Conservation (phyloP, 2,329 filamentous ascomycete species). For the Conoideocrella luteorostrata region DNA sequence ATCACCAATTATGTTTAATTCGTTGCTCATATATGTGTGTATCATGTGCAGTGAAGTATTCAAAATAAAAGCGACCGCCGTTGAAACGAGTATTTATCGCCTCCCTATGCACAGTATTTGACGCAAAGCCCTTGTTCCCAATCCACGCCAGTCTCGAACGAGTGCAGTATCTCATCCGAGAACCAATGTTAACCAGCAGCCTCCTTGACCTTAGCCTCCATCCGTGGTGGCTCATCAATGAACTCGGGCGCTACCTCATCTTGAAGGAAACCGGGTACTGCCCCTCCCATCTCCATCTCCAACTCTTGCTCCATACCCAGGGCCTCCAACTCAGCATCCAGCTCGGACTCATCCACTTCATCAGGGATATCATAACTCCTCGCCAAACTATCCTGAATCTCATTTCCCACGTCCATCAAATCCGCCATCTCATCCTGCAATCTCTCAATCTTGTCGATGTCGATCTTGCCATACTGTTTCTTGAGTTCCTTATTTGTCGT, state of each 20-base stretch:
- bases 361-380: conserved; percentile 92
- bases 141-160: too few species aligned
- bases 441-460: conserved; percentile 94
- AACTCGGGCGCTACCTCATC: conserved; percentile 85
- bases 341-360: conserved; percentile 91
- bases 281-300: conserved; percentile 59
- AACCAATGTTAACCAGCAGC: conserved; percentile 47
- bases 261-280: conserved; percentile 78
- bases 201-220: conserved; percentile 72
- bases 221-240: conserved; percentile 81
- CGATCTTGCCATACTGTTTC: conserved; percentile 94
- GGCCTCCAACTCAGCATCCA: conserved; percentile 94
- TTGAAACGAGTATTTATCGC: too few species aligned
- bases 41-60: too few species aligned
- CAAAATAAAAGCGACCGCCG: too few species aligned
- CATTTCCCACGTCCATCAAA: conserved; percentile 93
- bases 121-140: too few species aligned
- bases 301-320: conserved; percentile 90
- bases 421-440: conserved; percentile 99
- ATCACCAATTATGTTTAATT: too few species aligned
- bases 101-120: too few species aligned
- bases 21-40: too few species aligned
- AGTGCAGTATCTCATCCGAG: too few species aligned
- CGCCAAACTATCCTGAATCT: conserved; percentile 92
- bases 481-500: conserved; percentile 88